Conservation (phyloP, 805 yeast genomes). For the Ascoidea tarda region DNA sequence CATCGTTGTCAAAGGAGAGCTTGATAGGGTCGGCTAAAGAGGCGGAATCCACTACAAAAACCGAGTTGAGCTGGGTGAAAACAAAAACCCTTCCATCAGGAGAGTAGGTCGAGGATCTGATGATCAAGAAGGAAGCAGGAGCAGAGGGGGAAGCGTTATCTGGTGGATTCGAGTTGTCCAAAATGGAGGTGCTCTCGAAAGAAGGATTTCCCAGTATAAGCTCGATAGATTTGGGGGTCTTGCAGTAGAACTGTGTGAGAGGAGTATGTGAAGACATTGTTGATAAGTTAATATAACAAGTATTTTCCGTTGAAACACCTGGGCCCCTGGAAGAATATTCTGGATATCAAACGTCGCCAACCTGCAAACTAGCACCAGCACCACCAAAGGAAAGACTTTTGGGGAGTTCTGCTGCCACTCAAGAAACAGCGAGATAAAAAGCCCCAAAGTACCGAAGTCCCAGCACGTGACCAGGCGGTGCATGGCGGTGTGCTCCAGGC, state of each 20-base stretch:
- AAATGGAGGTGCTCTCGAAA: no score
- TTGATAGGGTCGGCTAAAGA: constrained; percentile 30
- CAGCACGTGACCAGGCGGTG: no score
- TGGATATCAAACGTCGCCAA: no score
- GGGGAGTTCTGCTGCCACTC: no score
- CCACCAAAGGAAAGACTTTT: no score
- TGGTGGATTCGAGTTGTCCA: not conserved
- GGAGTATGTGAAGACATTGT: not conserved
- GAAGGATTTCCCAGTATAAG: not conserved
- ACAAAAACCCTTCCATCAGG: constrained; percentile 58
- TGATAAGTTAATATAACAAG: no score
- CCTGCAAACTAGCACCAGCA: no score
- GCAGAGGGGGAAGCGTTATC: not conserved
- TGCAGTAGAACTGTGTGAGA: not conserved
- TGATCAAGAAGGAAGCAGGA: not conserved
- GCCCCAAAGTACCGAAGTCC: no score
- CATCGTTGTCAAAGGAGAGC: constrained; percentile 42
- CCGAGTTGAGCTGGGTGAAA: constrained; percentile 51
- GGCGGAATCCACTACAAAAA: constrained; percentile 42
- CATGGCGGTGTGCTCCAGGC: no score
- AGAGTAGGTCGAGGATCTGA: constrained; percentile 53
- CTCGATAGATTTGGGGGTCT: not conserved
- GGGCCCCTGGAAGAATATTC: no score
- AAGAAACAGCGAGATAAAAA: no score
- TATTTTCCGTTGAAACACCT: no score